phyloP scores from a whole-genome alignment of 768 basidiomycete genomes.

The Russula lepida region DNA sequence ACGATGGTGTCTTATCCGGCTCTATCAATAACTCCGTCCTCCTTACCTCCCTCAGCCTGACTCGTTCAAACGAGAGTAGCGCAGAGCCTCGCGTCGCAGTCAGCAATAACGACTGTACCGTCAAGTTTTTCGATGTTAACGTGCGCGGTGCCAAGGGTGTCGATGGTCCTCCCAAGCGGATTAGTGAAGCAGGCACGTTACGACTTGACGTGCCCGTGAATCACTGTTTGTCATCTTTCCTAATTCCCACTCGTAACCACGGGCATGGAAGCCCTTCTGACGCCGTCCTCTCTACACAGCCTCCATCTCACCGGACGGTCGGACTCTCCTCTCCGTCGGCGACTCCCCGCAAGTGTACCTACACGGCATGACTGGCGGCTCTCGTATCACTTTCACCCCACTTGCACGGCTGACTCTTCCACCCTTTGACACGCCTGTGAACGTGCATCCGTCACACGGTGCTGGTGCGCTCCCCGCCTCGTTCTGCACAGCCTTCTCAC shows the following conservation, averaged over 20 bases:
- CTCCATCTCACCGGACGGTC: constrained; percentile 83
- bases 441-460: constrained; percentile 3
- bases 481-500: constrained; percentile 73
- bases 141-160: constrained; percentile 32
- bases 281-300: constrained; percentile 36
- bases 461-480: constrained; percentile 48
- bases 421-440: constrained; percentile 33
- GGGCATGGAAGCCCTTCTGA: not conserved
- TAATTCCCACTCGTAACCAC: not conserved
- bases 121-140: constrained; percentile 75
- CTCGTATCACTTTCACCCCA: constrained; percentile 50
- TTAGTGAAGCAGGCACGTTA: constrained; percentile 46
- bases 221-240: constrained; percentile 50
- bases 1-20: constrained; percentile 43
- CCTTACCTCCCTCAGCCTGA: constrained; percentile 54
- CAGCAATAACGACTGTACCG: constrained; percentile 78
- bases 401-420: constrained; percentile 65
- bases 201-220: constrained; percentile 66
- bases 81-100: constrained; percentile 71
- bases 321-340: constrained; percentile 81
- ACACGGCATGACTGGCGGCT: constrained; percentile 64
- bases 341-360: constrained; percentile 84
- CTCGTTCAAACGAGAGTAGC: constrained; percentile 51
- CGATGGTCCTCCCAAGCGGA: constrained; percentile 33
- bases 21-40: constrained; percentile 79